phyloP scores from a whole-genome alignment of 129 eudicot species.

The Mikania micrantha region DNA sequence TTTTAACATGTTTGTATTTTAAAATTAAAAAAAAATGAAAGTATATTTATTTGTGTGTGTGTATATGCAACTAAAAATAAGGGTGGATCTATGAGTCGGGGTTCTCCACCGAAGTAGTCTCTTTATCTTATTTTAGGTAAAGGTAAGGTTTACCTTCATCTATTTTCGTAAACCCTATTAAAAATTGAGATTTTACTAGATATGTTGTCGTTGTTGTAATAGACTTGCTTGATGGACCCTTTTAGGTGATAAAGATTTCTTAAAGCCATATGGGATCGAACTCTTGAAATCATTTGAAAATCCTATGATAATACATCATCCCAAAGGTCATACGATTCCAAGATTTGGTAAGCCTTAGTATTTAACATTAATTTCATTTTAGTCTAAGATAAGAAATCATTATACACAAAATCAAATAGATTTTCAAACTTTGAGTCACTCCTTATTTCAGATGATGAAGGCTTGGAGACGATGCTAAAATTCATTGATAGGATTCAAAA shows the following conservation, averaged over 20 bases:
- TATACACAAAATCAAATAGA: background rate
- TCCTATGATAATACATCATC: slow-evolving; percentile 64
- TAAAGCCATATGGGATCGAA: slow-evolving; percentile 47
- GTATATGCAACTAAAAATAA: too few species aligned
- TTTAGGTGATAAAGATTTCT: slow-evolving; percentile 65
- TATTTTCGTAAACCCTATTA: too few species aligned
- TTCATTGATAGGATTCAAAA: slow-evolving; percentile 55
- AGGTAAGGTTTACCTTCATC: too few species aligned
- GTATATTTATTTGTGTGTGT: too few species aligned
- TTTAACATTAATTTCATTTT: background rate
- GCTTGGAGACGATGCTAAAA: slow-evolving; percentile 38
- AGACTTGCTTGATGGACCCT: background rate
- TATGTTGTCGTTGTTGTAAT: too few species aligned
- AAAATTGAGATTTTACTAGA: too few species aligned
- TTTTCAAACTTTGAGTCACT: background rate
- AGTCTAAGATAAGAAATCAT: background rate
- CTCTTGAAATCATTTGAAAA: slow-evolving; percentile 49
- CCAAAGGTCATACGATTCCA: slow-evolving; percentile 76
- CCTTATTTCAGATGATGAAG: slow-evolving; percentile 43
- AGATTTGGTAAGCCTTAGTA: slow-evolving; percentile 42
- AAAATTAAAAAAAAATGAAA: too few species aligned
- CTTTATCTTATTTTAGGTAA: too few species aligned
- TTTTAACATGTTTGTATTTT: too few species aligned
- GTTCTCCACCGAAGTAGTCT: too few species aligned
- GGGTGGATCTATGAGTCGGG: too few species aligned